A percentile compares a stretch with the other conserved stretches of the same genome.
phyloP scores from a whole-genome alignment of 768 basidiomycete genomes.

The Dendrothele bispora region DNA sequence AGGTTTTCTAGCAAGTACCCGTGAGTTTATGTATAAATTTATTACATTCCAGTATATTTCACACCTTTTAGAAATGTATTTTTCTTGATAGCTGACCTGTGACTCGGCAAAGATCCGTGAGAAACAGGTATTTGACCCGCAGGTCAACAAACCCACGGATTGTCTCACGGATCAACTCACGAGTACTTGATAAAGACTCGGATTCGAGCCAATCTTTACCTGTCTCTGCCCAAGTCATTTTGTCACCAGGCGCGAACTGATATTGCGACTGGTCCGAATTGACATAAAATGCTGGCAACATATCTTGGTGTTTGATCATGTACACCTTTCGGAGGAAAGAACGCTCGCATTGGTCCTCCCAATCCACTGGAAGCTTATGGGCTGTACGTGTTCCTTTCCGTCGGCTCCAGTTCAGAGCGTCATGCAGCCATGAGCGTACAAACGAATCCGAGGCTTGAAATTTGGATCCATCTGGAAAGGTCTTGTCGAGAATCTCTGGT shows the following conservation, averaged over 20 bases:
- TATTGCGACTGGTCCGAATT: slow-evolving; percentile 29
- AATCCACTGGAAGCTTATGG: not conserved
- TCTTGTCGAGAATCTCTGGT: not conserved
- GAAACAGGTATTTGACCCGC: no score
- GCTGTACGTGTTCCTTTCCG: not conserved
- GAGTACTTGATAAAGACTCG: no score
- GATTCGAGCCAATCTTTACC: no score
- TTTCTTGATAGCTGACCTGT: no score
- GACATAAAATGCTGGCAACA: slow-evolving; percentile 16
- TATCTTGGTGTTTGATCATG: slow-evolving; percentile 13
- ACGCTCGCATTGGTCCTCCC: not conserved
- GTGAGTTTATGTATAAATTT: no score
- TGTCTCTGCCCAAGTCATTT: slow-evolving; percentile 13
- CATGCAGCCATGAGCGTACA: not conserved
- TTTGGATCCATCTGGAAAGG: not conserved
- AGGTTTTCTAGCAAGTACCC: no score
- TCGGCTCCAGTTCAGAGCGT: not conserved
- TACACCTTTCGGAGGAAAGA: slow-evolving; percentile 2
- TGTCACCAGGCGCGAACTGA: slow-evolving; percentile 10
- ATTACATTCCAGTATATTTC: no score
- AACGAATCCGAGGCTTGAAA: not conserved
- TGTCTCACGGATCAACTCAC: no score
- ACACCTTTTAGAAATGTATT: no score
- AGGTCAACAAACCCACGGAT: no score
- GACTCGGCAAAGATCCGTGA: no score